Evolutionary conservation across 2,329 filamentous ascomycete genomes (phyloP).

Genomic region (Seiridium unicorne): DNA sequence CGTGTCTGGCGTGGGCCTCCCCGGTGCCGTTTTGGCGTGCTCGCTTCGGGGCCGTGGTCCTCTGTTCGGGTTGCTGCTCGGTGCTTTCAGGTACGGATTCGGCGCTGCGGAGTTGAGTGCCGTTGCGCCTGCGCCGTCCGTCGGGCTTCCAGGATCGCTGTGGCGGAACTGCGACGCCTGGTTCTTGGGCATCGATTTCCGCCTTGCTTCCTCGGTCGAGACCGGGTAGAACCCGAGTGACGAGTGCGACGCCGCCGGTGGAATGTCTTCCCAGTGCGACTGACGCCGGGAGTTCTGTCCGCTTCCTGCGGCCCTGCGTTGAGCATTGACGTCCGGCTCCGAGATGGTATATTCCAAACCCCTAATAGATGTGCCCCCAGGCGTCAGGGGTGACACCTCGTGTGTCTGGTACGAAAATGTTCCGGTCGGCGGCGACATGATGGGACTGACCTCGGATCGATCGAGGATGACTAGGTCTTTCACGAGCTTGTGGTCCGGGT

Average conservation of each 20-base stretch:
- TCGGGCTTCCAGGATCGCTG: slow-evolving; percentile 3
- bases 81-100: not conserved
- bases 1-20: not conserved
- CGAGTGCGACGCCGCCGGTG: not conserved
- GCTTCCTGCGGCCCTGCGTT: not conserved
- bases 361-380: not conserved
- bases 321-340: not conserved
- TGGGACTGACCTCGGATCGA: not conserved
- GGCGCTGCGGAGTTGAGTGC: not conserved
- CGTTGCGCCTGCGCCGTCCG: not conserved
- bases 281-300: not conserved
- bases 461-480: not conserved
- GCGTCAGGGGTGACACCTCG: slow-evolving; percentile 1
- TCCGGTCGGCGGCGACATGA: not conserved
- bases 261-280: slow-evolving; percentile 1
- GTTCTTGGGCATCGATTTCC: not conserved
- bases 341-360: not conserved
- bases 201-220: not conserved
- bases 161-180: not conserved
- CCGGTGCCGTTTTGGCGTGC: not conserved
- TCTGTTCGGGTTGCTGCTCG: not conserved
- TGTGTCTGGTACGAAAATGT: not conserved
- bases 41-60: not conserved
- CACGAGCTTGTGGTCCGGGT: slow-evolving; percentile 1
- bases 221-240: not conserved